phyloP scores from a whole-genome alignment of 140 eudicot species.

The Stevia rebaudiana region DNA sequence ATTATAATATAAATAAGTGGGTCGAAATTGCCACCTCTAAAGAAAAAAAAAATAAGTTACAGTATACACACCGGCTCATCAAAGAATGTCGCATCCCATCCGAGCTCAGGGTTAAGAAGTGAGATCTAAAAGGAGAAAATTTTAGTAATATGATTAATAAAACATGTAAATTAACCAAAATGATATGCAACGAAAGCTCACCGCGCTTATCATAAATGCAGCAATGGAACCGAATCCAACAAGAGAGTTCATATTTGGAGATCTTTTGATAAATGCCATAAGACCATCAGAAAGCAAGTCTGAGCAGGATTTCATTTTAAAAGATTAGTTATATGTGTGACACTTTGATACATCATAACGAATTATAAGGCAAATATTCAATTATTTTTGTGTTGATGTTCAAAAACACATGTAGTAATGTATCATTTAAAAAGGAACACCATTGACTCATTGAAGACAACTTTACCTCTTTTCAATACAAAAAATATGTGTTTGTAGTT shows the following conservation, averaged over 20 bases:
- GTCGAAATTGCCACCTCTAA: neutral
- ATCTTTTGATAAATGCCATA: slow-evolving; percentile 65
- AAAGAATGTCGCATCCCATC: slow-evolving; percentile 90
- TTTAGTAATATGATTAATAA: slow-evolving; percentile 3
- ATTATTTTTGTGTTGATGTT: neutral
- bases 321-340: neutral
- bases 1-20: neutral
- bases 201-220: slow-evolving; percentile 78
- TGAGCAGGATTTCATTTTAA: slow-evolving; percentile 23
- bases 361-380: neutral
- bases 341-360: neutral
- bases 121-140: slow-evolving; percentile 51
- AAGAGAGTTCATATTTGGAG: slow-evolving; percentile 97
- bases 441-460: neutral
- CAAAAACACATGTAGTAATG: neutral
- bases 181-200: slow-evolving; percentile 29
- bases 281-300: slow-evolving; percentile 85
- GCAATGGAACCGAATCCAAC: slow-evolving; percentile 95
- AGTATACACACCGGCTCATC: slow-evolving; percentile 81
- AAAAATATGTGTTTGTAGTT: neutral
- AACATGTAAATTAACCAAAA: slow-evolving; percentile 1
- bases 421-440: neutral
- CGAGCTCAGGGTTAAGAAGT: slow-evolving; percentile 83
- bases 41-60: slow-evolving; percentile 14
- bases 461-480: neutral